Conservation (phyloP, 1,139 yeast species). For the Taiozyma sp. region DNA sequence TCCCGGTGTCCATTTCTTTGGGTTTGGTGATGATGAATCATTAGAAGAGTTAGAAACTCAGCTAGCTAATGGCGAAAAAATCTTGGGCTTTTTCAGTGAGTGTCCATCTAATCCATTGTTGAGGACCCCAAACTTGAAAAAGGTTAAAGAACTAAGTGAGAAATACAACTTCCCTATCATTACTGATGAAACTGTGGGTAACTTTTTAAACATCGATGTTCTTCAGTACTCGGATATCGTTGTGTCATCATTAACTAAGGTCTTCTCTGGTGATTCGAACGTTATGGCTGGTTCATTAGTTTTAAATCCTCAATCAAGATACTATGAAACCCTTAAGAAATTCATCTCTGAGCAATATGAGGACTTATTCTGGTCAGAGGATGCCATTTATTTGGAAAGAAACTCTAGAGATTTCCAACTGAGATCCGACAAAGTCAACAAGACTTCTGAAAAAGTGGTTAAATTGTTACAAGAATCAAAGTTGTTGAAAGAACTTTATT, state of each 20-base stretch:
- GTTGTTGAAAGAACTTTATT: slow-evolving; percentile 58
- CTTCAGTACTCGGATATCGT: slow-evolving; percentile 81
- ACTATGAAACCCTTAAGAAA: slow-evolving; percentile 48
- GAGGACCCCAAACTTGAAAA: slow-evolving; percentile 71
- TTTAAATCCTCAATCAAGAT: slow-evolving; percentile 60
- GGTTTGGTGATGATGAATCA: slow-evolving; percentile 75
- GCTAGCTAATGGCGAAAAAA: slow-evolving; percentile 57
- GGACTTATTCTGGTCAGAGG: slow-evolving; percentile 89
- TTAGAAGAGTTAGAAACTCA: slow-evolving; percentile 59
- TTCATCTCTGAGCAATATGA: slow-evolving; percentile 52
- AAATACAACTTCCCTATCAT: slow-evolving; percentile 72
- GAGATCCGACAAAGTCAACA: slow-evolving; percentile 65
- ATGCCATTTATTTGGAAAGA: slow-evolving; percentile 86
- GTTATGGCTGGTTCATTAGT: slow-evolving; percentile 93
- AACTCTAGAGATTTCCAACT: slow-evolving; percentile 84
- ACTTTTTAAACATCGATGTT: slow-evolving; percentile 78
- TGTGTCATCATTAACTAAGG: slow-evolving; percentile 84
- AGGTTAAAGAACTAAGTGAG: slow-evolving; percentile 61
- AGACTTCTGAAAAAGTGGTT: slow-evolving; percentile 53
- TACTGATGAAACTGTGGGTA: slow-evolving; percentile 93
- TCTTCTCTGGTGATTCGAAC: slow-evolving; percentile 91
- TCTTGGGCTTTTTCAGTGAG: slow-evolving; percentile 77
- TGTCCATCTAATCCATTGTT: slow-evolving; percentile 91
- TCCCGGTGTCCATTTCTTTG: slow-evolving; percentile 79
- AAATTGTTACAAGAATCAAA: slow-evolving; percentile 31